Base-by-base conservation (phyloP, 768 basidiomycete genomes). In the Coprinopsis cinerea region DNA sequence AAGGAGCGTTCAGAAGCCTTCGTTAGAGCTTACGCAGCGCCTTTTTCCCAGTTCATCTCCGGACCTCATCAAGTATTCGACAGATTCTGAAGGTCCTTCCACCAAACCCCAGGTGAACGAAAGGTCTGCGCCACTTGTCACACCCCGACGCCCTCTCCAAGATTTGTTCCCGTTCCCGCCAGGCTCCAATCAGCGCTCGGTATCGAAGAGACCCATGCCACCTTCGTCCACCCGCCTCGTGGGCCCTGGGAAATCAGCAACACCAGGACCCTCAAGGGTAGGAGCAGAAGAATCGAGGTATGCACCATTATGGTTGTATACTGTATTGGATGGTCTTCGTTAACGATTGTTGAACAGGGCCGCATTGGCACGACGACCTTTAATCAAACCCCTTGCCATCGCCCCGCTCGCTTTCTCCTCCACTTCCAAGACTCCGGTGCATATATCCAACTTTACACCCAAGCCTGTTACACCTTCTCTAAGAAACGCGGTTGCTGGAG, bases 81-180 rank as follows among this genome's bases (percentile, higher is more conserved):
- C 39, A 14, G 39, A 18, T 13, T 23, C 48, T 13, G 39, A 26
- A 25, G 25, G 30, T 2, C n/a, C 18, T 20, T 23, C 24, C 17
- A 18, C 15, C 15, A 30, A 24, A 23, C 17, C 40, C 7, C 23
- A 24, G 18, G 26, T n/a, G 27, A 28, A 24, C 18, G 20, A 36
- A 22, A n/a, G 2, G n/a, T n/a, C n/a, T n/a, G n/a, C n/a, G 15
- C 25, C 25, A 10, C 25, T 15, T 10, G 24, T 40, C 25, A 52
- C 51, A 2, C 51, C 51, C 11, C 51, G 45, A n/a, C 51, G 51
- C 9, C 51, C 51, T 15, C 51, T 52, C 1, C 51, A 52, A 26
- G 44, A 46, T 9, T 4, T 43, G 17, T 39, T 39, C 30, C 37
- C 37, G 18, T 6, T 18, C 24, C 23, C 24, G 7, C 10, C 6